Base-by-base conservation (phyloP, 257 asterid species). In the Nicotiana attenuata region DNA sequence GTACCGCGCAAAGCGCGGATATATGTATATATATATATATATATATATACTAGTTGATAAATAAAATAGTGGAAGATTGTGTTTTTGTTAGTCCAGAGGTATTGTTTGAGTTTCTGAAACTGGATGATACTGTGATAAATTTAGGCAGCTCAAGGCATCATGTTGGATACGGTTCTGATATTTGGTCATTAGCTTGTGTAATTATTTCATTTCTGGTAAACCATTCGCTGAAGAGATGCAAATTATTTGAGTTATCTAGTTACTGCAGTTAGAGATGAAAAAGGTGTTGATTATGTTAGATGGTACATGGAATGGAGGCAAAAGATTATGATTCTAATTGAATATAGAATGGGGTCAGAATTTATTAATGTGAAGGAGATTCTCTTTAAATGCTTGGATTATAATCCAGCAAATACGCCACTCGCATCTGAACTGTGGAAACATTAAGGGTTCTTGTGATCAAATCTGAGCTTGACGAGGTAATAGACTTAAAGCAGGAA, bases 151-250 rank as follows among this genome's bases (percentile, higher is more conserved):
- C 84, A 35, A 80, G 35, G 76, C 81, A 81, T 80, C 85, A 86
- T 82, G 88, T 92, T 78, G 89, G 90, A 45, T 86, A 80, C 84
- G 91, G 90, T 87, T 90, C 96, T 20, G 98, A 94, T 89, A 91
- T 88, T 85, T 96, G 98, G 99, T 91, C 96, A 14, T 85, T 91
- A 33, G 97, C 95, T 84, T 91, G 94, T 86, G 83, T 91, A 26
- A 84, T 96, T 65, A 83, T 89, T 81, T 84, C 88, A 86, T 83
- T 94, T 85, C 83, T 96, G 55, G 76, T 66, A 87, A 85, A 68
- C 84, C 97, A 31, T 89, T 89, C 80, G 5, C 52, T 17, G 83
- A 91, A 83, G 93, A 82, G 90, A 84, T 86, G 87, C 83, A 57
- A 76, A 85, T 79, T 90, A 88, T 80, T 78, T 85, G 78, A 57